phyloP scores from a whole-genome alignment of 352 stramenopile genomes.

The Phytophthora cactorum region DNA sequence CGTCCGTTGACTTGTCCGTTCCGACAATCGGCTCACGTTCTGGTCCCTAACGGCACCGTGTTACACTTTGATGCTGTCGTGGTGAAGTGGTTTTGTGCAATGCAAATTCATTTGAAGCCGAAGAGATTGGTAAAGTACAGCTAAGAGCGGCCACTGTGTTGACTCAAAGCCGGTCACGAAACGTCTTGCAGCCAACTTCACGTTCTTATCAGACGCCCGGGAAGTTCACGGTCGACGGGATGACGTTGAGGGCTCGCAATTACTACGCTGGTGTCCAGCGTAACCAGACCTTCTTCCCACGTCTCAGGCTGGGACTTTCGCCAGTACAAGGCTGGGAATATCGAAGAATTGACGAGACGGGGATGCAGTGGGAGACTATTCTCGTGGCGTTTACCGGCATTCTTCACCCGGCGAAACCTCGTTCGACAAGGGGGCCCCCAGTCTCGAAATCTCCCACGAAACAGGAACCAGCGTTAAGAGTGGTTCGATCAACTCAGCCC shows the following conservation, averaged over 20 bases:
- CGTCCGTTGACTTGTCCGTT: conserved; percentile 1
- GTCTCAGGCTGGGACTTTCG: conserved; percentile 15
- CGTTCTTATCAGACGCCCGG: background rate
- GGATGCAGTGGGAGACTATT: conserved; percentile 27
- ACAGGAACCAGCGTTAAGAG: conserved; percentile 3
- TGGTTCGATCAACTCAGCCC: background rate
- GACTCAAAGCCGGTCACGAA: conserved; percentile 1
- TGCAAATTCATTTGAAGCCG: background rate
- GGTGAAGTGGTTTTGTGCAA: background rate
- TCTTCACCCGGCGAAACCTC: conserved; percentile 4
- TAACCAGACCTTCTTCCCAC: conserved; percentile 17
- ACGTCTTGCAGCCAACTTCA: background rate
- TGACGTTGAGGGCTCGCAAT: conserved; percentile 3
- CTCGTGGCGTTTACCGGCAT: conserved; percentile 16
- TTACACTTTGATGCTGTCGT: background rate
- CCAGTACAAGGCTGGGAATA: conserved; percentile 9
- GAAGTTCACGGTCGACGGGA: background rate
- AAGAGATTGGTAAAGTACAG: conserved; percentile 1
- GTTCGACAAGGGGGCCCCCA: conserved; percentile 1
- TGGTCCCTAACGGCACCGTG: conserved; percentile 3
- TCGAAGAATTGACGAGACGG: conserved; percentile 11
- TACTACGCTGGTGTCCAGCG: conserved; percentile 17
- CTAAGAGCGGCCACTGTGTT: background rate
- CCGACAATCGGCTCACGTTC: conserved; percentile 1
- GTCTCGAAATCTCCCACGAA: conserved; percentile 22